Evolutionary conservation across 495 filamentous ascomycete species (phyloP).

Genomic region (Neurospora hispaniola): DNA sequence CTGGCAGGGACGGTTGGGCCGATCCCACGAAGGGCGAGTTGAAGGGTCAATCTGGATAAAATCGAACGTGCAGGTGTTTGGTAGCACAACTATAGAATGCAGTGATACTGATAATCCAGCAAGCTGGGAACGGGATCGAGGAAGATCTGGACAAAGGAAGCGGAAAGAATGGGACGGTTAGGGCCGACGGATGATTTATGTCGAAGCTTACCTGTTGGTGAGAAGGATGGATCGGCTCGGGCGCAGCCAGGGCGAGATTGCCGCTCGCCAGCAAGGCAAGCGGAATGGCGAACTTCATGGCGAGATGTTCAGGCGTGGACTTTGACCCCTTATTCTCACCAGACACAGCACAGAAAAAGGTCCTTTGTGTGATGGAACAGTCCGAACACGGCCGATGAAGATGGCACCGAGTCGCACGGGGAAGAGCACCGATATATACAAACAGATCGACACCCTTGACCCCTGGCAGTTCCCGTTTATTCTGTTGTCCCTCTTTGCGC

Average conservation of each 20-base stretch:
- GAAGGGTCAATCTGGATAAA: conserved; percentile 8
- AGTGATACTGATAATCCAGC: background rate
- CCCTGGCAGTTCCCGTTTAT: background rate
- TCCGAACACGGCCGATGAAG: background rate
- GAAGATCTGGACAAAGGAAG: background rate
- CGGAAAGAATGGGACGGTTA: background rate
- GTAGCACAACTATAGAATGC: background rate
- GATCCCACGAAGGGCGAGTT: conserved; percentile 6
- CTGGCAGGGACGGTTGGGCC: background rate
- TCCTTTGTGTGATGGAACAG: background rate
- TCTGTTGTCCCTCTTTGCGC: background rate
- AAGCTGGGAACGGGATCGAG: conserved; percentile 1
- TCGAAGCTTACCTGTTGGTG: conserved; percentile 6
- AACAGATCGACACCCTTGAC: background rate
- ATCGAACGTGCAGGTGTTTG: conserved; percentile 2
- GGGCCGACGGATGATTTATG: background rate
- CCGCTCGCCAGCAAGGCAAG: conserved; percentile 12
- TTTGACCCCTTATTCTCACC: background rate
- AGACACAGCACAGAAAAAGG: background rate
- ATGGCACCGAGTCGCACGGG: background rate
- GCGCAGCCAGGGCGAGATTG: conserved; percentile 9
- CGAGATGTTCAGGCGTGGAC: background rate
- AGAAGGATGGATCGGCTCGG: background rate
- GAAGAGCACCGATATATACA: background rate
- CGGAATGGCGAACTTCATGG: conserved; percentile 13